Percentiles rank a stretch among this genome's conserved stretches.
Evolutionary conservation across 2,329 filamentous ascomycete genomes (phyloP).

Genomic region (Periconia sp.): DNA sequence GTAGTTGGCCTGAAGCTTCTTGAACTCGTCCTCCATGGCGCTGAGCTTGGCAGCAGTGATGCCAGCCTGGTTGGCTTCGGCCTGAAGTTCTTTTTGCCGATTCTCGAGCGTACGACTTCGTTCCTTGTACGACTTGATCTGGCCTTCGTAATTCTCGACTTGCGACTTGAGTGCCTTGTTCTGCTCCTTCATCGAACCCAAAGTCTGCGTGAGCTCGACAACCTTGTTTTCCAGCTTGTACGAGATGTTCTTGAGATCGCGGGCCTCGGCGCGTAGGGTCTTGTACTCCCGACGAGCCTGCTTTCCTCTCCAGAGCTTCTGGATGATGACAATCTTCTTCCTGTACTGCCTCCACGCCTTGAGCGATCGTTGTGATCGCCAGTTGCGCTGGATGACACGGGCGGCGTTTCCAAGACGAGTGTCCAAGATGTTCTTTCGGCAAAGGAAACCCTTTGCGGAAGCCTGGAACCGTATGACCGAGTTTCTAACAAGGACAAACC

Average conservation of each 20-base stretch:
- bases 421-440: slow-evolving; percentile 90
- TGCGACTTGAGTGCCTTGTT: slow-evolving; percentile 89
- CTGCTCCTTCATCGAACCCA: slow-evolving; percentile 90
- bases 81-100: slow-evolving; percentile 90
- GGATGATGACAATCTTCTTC: slow-evolving; percentile 85
- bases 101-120: slow-evolving; percentile 89
- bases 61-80: slow-evolving; percentile 96
- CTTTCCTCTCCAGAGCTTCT: slow-evolving; percentile 91
- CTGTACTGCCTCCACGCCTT: slow-evolving; percentile 87
- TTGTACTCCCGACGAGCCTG: slow-evolving; percentile 85
- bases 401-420: slow-evolving; percentile 92
- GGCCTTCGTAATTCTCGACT: slow-evolving; percentile 93
- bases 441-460: slow-evolving; percentile 87
- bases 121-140: slow-evolving; percentile 95
- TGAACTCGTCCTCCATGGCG: slow-evolving; percentile 95
- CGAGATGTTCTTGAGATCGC: slow-evolving; percentile 98
- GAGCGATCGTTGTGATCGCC: slow-evolving; percentile 80
- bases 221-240: slow-evolving; percentile 99
- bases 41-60: slow-evolving; percentile 89
- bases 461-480: slow-evolving; percentile 90
- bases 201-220: slow-evolving; percentile 91
- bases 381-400: slow-evolving; percentile 85
- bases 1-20: slow-evolving; percentile 84
- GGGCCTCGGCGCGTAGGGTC: slow-evolving; percentile 88
- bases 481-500: slow-evolving; percentile 77